Percentiles rank a stretch among this genome's conserved stretches.
Evolutionary conservation across 2,329 filamentous ascomycete species (phyloP).

Genomic region (Paradendryphiella salina): DNA sequence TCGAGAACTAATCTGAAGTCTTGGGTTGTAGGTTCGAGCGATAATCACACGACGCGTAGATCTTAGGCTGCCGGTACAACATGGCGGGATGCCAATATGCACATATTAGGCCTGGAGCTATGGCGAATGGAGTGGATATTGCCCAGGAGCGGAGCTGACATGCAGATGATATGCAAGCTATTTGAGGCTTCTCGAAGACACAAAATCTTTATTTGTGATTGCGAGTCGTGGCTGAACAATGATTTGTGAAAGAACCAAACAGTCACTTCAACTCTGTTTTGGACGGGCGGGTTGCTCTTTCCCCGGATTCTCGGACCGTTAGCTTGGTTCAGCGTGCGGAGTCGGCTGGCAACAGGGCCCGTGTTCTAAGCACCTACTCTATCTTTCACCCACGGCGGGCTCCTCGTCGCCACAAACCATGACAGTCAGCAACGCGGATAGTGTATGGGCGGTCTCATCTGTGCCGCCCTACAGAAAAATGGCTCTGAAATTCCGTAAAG

Average conservation of each 20-base stretch:
- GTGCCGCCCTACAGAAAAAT: not conserved
- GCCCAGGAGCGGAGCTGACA: not conserved
- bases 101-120: not conserved
- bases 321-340: constrained; percentile 1
- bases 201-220: not conserved
- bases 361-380: not conserved
- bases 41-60: constrained; percentile 8
- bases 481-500: not conserved
- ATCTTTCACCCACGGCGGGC: not conserved
- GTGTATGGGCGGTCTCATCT: not conserved
- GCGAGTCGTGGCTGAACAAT: not conserved
- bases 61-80: not conserved
- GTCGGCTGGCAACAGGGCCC: not conserved
- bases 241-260: not conserved
- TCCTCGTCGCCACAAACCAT: not conserved
- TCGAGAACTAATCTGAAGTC: constrained; percentile 1
- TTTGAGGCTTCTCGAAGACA: not conserved
- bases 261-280: not conserved
- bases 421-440: not conserved
- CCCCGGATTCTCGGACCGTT: constrained; percentile 17
- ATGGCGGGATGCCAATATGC: constrained; percentile 9
- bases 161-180: not conserved
- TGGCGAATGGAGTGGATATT: constrained; percentile 1
- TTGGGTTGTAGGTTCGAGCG: not conserved
- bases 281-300: not conserved